These are phyloP conservation scores for Crepidotus variabilis DNA, from an alignment of 768 basidiomycete genomes.

Conservation along the genomic window DNA sequence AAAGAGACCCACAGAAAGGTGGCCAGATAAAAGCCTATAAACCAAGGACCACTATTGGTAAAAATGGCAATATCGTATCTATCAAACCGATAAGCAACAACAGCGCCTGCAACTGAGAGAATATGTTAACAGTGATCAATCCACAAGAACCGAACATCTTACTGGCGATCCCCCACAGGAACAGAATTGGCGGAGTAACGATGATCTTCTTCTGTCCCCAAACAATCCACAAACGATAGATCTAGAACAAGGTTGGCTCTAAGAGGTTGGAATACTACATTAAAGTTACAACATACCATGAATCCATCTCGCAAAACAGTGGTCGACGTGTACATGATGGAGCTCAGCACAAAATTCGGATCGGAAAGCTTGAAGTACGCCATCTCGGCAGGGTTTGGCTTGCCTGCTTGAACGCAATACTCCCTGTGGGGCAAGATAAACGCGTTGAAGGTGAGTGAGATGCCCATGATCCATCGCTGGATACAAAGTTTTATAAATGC, in stretches of 20 bases:
- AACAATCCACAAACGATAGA: constrained; percentile 11
- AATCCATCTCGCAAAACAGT: constrained; percentile 10
- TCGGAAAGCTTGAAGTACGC: constrained; percentile 10
- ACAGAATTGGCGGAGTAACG: constrained; percentile 7
- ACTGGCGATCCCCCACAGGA: constrained; percentile 8
- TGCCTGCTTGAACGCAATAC: constrained; percentile 2
- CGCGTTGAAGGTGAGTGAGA: constrained; percentile 7
- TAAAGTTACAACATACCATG: constrained; percentile 6
- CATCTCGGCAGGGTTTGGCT: constrained; percentile 7
- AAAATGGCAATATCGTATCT: constrained; percentile 15
- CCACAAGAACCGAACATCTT: not conserved
- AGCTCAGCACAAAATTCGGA: constrained; percentile 4
- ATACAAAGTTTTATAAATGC: too few species aligned
- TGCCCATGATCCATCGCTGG: constrained; percentile 11
- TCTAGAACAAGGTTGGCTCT: not conserved
- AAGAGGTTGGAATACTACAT: not conserved
- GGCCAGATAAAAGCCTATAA: constrained; percentile 14
- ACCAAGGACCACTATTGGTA: constrained; percentile 17
- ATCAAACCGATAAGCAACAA: constrained; percentile 16
- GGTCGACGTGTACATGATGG: constrained; percentile 6
- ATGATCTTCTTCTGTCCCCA: constrained; percentile 5
- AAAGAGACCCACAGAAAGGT: constrained; percentile 15
- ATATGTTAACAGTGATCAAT: not conserved
- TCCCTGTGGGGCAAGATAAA: constrained; percentile 2
- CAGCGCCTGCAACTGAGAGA: constrained; percentile 11